A percentile compares a stretch with the other conserved stretches of the same genome.
phyloP scores from a whole-genome alignment of 345 rosid species.

The Aurinia saxatilis region DNA sequence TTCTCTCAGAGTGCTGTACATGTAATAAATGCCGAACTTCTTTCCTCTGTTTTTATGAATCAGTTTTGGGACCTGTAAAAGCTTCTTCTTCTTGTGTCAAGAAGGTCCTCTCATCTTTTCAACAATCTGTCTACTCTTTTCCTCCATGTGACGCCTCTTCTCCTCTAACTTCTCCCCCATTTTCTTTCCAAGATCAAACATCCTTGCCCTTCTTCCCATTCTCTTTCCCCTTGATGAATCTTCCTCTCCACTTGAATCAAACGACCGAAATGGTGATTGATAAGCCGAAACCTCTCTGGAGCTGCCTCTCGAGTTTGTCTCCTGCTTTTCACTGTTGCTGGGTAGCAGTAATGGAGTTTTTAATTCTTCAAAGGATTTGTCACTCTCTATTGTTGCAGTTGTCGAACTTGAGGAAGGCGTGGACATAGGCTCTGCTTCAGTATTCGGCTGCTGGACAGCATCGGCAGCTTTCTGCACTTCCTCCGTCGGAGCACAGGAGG shows the following conservation, averaged over 20 bases:
- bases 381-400: constrained; percentile 22
- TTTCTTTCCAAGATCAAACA: constrained; percentile 78
- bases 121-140: constrained; percentile 64
- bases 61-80: background rate
- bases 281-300: constrained; percentile 23
- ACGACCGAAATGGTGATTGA: constrained; percentile 23
- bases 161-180: constrained; percentile 93
- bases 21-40: background rate
- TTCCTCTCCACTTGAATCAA: constrained; percentile 36
- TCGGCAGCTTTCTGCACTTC: constrained; percentile 25
- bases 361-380: constrained; percentile 43
- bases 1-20: constrained; percentile 13
- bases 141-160: constrained; percentile 82
- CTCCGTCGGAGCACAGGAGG: constrained; percentile 33
- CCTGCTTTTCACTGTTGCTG: constrained; percentile 31
- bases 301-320: constrained; percentile 16
- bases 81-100: background rate
- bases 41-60: constrained; percentile 6
- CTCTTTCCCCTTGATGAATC: constrained; percentile 51
- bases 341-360: constrained; percentile 40
- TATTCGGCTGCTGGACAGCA: constrained; percentile 4
- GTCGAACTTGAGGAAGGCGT: constrained; percentile 19
- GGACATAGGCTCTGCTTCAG: constrained; percentile 9
- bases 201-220: constrained; percentile 62
- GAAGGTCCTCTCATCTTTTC: constrained; percentile 77